Conservation (phyloP, 805 yeast genomes). For the Ogataea minuta region DNA sequence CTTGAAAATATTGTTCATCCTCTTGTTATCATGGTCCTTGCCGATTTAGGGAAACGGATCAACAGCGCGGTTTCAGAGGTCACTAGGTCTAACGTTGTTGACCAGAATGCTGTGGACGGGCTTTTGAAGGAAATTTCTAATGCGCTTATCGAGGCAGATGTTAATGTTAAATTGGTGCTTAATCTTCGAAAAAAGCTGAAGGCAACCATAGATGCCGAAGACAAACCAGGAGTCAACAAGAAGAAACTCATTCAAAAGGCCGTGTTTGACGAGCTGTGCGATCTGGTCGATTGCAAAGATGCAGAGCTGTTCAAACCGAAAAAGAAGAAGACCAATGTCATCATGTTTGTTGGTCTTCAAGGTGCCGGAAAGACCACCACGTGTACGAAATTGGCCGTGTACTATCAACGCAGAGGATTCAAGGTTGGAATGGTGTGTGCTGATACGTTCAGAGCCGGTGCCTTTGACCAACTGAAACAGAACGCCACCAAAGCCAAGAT, state of each 20-base stretch:
- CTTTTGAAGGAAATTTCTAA: constrained; percentile 87
- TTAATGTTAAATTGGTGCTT: constrained; percentile 81
- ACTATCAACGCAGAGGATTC: constrained; percentile 88
- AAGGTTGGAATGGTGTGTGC: constrained; percentile 98
- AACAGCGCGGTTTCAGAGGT: constrained; percentile 70
- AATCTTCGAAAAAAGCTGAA: constrained; percentile 71
- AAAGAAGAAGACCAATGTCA: constrained; percentile 73
- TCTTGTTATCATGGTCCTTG: constrained; percentile 59
- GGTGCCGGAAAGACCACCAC: constrained; percentile 99
- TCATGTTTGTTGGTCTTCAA: constrained; percentile 97
- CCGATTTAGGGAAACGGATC: constrained; percentile 75
- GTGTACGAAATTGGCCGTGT: constrained; percentile 94
- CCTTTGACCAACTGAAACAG: constrained; percentile 96
- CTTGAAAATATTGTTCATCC: constrained; percentile 8
- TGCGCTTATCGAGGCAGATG: constrained; percentile 92
- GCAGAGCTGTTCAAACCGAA: constrained; percentile 65
- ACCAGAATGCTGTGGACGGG: constrained; percentile 54
- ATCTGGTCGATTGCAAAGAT: constrained; percentile 69
- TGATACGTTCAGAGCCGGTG: constrained; percentile 99
- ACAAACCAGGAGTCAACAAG: constrained; percentile 60
- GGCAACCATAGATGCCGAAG: constrained; percentile 51
- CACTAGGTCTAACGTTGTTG: constrained; percentile 56
- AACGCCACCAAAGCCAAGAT: constrained; percentile 94
- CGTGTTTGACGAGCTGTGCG: constrained; percentile 88
- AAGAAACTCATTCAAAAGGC: constrained; percentile 84